Base-by-base conservation (phyloP, 2,329 filamentous ascomycete species). In the Colletotrichum melonis region DNA sequence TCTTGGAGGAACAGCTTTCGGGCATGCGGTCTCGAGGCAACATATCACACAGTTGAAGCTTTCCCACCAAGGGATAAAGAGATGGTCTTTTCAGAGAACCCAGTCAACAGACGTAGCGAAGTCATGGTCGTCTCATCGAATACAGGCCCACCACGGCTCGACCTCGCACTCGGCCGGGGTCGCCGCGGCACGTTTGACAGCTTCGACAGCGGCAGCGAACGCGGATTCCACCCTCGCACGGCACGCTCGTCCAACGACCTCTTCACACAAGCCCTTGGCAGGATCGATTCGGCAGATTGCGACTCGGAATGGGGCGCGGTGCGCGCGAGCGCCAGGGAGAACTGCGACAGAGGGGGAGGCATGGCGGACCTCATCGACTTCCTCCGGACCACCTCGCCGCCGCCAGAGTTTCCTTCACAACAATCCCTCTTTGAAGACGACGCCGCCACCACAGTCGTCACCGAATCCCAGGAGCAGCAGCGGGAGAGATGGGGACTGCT, bases 401-500 rank as follows among this genome's bases (percentile, higher is more conserved):
- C 75, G 16, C 54, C 66, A 16, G 35, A 68, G 26, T 65, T 67
- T 35, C 42, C 76, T 9, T 30, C 74, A 5, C 59, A 55, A 11
- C 59, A 55, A 12, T 73, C 73, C 16, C 59, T 83, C 4, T 81
- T 82, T 42, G 74, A 76, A 38, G 73, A 77, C 22, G 60, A 73
- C 49, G 42, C 42, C 42, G 19, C 42, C 42, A n/a, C 42, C 7
- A 49, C 42, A 7, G 42, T n/a, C 42, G 42, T 9, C 42, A 72
- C 74, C 24, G 80, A 79, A 3, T 52, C 67, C 3, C 56, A 62
- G 1, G 54, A 82, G 42, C 76, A 78, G 42, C 76, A 78, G 49
- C 81, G 80, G 26, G 83, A 82, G 1, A 83, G 80, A 76, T 87
- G 84, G 83, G 79, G 80, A 57, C 83, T 81, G 56, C 80, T 89